phyloP scores from a whole-genome alignment of 192 early-diverging fungal species.

The Entomortierella chlamydospora region DNA sequence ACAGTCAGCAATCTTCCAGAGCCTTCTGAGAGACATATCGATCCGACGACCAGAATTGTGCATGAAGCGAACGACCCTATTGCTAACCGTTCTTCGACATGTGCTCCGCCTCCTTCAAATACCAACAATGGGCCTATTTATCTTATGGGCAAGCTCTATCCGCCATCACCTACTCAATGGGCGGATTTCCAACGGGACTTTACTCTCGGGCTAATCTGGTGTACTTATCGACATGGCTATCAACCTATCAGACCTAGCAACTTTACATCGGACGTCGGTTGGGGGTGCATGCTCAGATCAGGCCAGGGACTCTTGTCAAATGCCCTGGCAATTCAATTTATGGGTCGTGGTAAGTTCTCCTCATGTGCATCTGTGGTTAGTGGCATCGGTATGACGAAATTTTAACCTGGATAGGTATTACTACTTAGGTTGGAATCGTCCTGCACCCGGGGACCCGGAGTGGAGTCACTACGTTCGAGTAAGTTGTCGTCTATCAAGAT shows the following conservation, averaged over 20 bases:
- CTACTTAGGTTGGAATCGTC: slow-evolving; percentile 60
- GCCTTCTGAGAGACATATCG: not conserved
- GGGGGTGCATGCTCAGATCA: slow-evolving; percentile 98
- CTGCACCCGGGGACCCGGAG: slow-evolving; percentile 32
- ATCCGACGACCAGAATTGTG: not conserved
- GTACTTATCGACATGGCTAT: slow-evolving; percentile 92
- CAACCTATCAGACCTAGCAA: slow-evolving; percentile 80
- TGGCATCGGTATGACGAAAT: too few species aligned
- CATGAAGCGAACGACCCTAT: slow-evolving; percentile 31
- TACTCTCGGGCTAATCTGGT: slow-evolving; percentile 81
- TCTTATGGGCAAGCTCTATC: slow-evolving; percentile 44
- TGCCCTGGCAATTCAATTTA: slow-evolving; percentile 76
- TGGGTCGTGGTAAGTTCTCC: slow-evolving; percentile 75
- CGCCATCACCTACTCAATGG: slow-evolving; percentile 49
- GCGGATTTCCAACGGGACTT: slow-evolving; percentile 83
- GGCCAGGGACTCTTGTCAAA: slow-evolving; percentile 94
- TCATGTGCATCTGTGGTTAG: not conserved
- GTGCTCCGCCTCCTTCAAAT: slow-evolving; percentile 23
- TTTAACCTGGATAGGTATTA: not conserved
- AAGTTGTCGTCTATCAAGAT: not conserved
- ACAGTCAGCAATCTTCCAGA: not conserved
- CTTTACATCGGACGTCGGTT: slow-evolving; percentile 89
- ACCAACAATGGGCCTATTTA: slow-evolving; percentile 30
- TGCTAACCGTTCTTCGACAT: slow-evolving; percentile 23
- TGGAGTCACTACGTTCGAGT: slow-evolving; percentile 62